Conservation (phyloP, 78 protist genomes). For the Dictyostelium intermedium region DNA sequence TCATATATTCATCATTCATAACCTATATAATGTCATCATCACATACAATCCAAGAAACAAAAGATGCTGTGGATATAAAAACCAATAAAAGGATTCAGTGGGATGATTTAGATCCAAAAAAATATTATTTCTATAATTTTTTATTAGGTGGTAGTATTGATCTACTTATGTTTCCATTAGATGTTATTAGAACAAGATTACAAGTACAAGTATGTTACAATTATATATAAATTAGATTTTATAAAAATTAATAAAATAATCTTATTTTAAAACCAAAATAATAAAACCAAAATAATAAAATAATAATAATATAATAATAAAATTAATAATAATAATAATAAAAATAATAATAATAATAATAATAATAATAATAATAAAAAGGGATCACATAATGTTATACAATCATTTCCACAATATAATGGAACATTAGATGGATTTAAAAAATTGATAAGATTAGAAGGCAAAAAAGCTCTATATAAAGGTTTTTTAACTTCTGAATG, state of each 20-base stretch:
- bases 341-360: too few relatives aligned
- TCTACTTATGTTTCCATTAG: constrained; percentile 51
- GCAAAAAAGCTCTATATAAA: constrained; percentile 33
- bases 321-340: neutral
- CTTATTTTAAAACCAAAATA: too few relatives aligned
- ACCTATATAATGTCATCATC: neutral
- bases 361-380: neutral
- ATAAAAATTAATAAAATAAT: neutral
- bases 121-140: constrained; percentile 51
- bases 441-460: constrained; percentile 32
- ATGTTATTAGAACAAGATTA: constrained; percentile 60
- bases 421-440: constrained; percentile 61
- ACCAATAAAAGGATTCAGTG: constrained; percentile 38
- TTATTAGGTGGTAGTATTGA: constrained; percentile 45
- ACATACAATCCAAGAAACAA: neutral
- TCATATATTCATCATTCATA: too few relatives aligned
- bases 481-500: constrained; percentile 50
- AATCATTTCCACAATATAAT: constrained; percentile 52
- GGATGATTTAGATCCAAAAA: constrained; percentile 76
- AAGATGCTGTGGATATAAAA: neutral
- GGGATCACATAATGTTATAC: constrained; percentile 49
- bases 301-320: neutral
- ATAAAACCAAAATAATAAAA: neutral
- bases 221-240: neutral
- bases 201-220: constrained; percentile 43